Evolutionary conservation across 1,139 yeast genomes (phyloP).

Genomic region (Blastobotrys serpentis): DNA sequence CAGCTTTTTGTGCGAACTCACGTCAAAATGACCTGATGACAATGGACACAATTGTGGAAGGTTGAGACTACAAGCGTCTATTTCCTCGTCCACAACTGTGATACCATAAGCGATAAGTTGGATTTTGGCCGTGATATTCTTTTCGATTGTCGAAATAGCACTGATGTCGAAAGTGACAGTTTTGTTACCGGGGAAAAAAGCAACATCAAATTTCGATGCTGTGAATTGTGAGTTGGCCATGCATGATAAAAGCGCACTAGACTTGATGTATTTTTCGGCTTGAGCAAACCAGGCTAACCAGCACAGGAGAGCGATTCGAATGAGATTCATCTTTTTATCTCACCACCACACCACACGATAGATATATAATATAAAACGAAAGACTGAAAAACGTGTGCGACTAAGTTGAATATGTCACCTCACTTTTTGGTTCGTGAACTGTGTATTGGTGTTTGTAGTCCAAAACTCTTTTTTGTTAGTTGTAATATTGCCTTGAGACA

Average conservation of each 20-base stretch:
- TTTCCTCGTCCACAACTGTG: conserved; percentile 52
- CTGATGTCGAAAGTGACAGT: conserved; percentile 66
- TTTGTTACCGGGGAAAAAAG: conserved; percentile 61
- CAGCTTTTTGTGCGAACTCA: conserved; percentile 49
- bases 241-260: conserved; percentile 86
- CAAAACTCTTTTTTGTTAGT: too few species aligned
- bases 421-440: too few species aligned
- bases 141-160: conserved; percentile 79
- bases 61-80: conserved; percentile 62
- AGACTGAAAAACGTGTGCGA: not conserved
- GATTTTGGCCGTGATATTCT: conserved; percentile 65
- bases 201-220: conserved; percentile 80
- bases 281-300: conserved; percentile 12
- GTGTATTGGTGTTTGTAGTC: too few species aligned
- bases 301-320: conserved; percentile 6
- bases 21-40: conserved; percentile 80
- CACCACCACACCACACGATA: not conserved
- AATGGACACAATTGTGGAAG: conserved; percentile 71
- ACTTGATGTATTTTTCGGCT: conserved; percentile 39
- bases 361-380: not conserved
- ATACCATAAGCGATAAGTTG: conserved; percentile 84
- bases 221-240: conserved; percentile 88
- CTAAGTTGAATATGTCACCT: too few species aligned
- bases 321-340: not conserved
- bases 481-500: too few species aligned